Evolutionary conservation across 2,329 filamentous ascomycete species (phyloP).

Genomic region (Graphium sp.): DNA sequence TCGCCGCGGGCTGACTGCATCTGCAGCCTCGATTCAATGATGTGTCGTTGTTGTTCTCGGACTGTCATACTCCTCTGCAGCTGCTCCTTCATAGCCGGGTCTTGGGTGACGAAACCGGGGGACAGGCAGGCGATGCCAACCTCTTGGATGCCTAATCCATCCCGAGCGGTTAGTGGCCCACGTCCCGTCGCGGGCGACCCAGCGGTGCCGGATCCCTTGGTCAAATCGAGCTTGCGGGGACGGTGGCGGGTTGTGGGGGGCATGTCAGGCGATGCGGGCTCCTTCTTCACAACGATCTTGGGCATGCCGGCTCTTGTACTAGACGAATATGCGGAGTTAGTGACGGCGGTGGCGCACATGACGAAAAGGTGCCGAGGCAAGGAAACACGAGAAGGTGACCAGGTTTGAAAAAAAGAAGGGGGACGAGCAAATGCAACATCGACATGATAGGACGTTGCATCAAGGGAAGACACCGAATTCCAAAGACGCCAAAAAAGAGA

Average conservation of each 20-base stretch:
- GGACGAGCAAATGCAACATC: slow-evolving; percentile 1
- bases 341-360: slow-evolving; percentile 5
- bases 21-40: slow-evolving; percentile 83
- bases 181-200: slow-evolving; percentile 45
- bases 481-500: slow-evolving; percentile 5
- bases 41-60: slow-evolving; percentile 80
- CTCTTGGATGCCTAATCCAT: slow-evolving; percentile 72
- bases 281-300: slow-evolving; percentile 92
- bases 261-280: slow-evolving; percentile 75
- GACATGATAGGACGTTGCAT: neutral
- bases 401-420: slow-evolving; percentile 1
- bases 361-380: slow-evolving; percentile 6
- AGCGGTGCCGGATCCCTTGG: slow-evolving; percentile 38
- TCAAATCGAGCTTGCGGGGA: slow-evolving; percentile 63
- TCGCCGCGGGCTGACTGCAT: slow-evolving; percentile 73
- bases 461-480: neutral
- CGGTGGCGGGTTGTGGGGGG: slow-evolving; percentile 56
- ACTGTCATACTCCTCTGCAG: slow-evolving; percentile 87
- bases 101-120: slow-evolving; percentile 87
- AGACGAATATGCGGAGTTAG: slow-evolving; percentile 8
- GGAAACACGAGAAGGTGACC: neutral
- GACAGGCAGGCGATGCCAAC: slow-evolving; percentile 89
- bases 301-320: slow-evolving; percentile 36
- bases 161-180: slow-evolving; percentile 64
- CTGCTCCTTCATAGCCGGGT: slow-evolving; percentile 93